phyloP scores from a whole-genome alignment of 768 basidiomycete genomes.

The Termitomyces sp. region DNA sequence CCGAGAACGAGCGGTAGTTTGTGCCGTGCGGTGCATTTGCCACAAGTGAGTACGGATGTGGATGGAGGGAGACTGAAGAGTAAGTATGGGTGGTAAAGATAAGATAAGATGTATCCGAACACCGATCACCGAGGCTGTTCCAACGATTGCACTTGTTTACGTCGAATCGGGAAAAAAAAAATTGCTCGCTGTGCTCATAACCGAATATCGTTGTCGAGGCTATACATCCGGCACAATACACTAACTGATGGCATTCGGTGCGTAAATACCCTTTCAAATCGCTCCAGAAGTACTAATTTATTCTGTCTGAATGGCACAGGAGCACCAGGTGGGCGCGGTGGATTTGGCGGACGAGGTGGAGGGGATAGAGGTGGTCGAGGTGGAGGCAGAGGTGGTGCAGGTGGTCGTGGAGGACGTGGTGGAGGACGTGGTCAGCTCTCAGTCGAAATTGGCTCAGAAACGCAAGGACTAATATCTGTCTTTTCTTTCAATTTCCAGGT shows the following conservation, averaged over 20 bases:
- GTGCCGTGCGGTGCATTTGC: not conserved
- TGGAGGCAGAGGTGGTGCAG: constrained; percentile 32
- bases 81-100: not conserved
- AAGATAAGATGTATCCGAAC: constrained; percentile 6
- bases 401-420: constrained; percentile 38
- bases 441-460: not conserved
- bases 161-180: too few relatives aligned
- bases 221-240: constrained; percentile 2
- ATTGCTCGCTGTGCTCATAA: constrained; percentile 7
- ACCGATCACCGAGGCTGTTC: not conserved
- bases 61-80: not conserved
- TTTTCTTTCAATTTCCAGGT: not conserved
- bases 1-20: not conserved
- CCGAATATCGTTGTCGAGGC: constrained; percentile 3
- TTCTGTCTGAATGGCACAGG: constrained; percentile 21
- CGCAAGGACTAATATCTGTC: not conserved
- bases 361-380: constrained; percentile 34
- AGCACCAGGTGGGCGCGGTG: constrained; percentile 74
- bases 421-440: constrained; percentile 31
- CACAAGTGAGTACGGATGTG: not conserved
- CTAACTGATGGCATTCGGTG: constrained; percentile 25
- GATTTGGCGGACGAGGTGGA: constrained; percentile 54
- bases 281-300: not conserved
- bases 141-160: constrained; percentile 9
- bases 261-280: not conserved